Evolutionary conservation across 2,329 filamentous ascomycete genomes (phyloP).

Genomic region (Fusarium burgessii): DNA sequence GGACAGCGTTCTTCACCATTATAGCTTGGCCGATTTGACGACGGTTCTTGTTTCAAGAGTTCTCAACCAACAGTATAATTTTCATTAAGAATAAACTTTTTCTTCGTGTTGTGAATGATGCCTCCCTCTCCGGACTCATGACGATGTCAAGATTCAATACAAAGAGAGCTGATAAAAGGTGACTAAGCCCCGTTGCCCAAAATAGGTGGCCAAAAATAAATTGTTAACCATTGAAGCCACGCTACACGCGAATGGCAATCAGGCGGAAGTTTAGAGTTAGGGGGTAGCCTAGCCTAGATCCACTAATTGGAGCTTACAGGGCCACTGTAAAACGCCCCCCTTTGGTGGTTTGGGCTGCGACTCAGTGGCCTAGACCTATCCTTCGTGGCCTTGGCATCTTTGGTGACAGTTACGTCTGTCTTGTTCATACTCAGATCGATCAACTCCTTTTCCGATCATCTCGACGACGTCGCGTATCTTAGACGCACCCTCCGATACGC

Average conservation of each 20-base stretch:
- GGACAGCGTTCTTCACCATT: constrained; percentile 33
- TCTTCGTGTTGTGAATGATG: neutral
- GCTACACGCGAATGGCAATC: constrained; percentile 42
- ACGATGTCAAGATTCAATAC: constrained; percentile 16
- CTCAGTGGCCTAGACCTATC: constrained; percentile 31
- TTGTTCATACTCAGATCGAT: constrained; percentile 29
- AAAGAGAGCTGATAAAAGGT: constrained; percentile 13
- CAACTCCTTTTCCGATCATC: constrained; percentile 35
- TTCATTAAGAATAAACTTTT: neutral
- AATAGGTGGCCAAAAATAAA: constrained; percentile 30
- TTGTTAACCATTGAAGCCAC: constrained; percentile 44
- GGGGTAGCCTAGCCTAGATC: constrained; percentile 9
- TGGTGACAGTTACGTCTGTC: constrained; percentile 40
- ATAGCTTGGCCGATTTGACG: neutral
- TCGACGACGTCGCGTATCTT: constrained; percentile 23
- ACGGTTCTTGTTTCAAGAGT: neutral
- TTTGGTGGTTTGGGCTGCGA: constrained; percentile 13
- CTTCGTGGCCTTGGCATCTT: constrained; percentile 44
- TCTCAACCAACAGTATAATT: too few relatives aligned
- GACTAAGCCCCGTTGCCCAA: constrained; percentile 38
- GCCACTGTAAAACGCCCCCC: constrained; percentile 16
- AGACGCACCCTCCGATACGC: constrained; percentile 24
- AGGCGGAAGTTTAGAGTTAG: constrained; percentile 43
- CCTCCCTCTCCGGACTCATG: neutral
- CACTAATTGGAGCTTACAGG: constrained; percentile 24